These are phyloP conservation scores for Moniliella sp. DNA, from an alignment of 1,284 basidiomycete species.

Conservation along the genomic window DNA sequence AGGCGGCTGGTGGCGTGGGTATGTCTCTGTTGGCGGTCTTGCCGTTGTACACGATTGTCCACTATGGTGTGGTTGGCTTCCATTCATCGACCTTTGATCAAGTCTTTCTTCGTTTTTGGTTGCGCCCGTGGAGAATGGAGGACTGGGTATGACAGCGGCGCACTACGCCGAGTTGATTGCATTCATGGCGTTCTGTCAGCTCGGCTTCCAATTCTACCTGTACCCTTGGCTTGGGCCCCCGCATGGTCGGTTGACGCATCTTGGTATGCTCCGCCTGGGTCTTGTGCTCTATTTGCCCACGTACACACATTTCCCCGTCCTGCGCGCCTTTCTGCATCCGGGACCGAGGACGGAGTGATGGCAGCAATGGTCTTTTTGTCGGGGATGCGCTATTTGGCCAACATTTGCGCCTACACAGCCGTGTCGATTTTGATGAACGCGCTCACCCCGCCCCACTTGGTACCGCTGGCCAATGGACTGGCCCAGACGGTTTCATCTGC, in stretches of 20 bases:
- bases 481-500: conserved; percentile 34
- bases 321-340: conserved; percentile 37
- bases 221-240: conserved; percentile 49
- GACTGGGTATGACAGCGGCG: conserved; percentile 28
- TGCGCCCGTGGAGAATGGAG: conserved; percentile 24
- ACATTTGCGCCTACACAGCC: conserved; percentile 34
- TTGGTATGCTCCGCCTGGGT: conserved; percentile 28
- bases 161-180: conserved; percentile 32
- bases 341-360: conserved; percentile 35
- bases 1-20: too few species aligned
- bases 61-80: conserved; percentile 28
- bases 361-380: conserved; percentile 35
- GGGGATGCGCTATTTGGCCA: conserved; percentile 32
- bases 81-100: conserved; percentile 33
- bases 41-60: conserved; percentile 25
- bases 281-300: conserved; percentile 11
- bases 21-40: conserved; percentile 19
- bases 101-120: conserved; percentile 34
- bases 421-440: conserved; percentile 32
- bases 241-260: conserved; percentile 22
- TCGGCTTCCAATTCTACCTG: conserved; percentile 37
- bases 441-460: conserved; percentile 34
- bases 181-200: conserved; percentile 12
- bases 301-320: conserved; percentile 27
- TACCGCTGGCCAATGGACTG: conserved; percentile 35